Evolutionary conservation across 2,329 filamentous ascomycete species (phyloP).

Genomic region (Plenodomus biglobosus): DNA sequence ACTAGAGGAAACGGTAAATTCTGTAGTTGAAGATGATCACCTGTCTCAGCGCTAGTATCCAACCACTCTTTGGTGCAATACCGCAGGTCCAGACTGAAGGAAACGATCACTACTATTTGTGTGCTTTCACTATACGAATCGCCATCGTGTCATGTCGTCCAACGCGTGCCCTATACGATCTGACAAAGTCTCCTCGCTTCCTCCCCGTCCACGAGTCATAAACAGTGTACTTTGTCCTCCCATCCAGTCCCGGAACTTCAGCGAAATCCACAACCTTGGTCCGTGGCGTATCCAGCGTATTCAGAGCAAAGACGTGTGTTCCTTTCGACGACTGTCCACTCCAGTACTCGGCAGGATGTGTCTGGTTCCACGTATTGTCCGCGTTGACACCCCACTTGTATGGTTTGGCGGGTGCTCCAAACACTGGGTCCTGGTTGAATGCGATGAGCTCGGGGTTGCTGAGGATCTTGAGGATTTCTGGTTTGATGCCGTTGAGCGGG

Average conservation of each 20-base stretch:
- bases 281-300: slow-evolving; percentile 18
- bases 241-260: slow-evolving; percentile 25
- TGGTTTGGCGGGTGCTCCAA: slow-evolving; percentile 44
- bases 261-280: slow-evolving; percentile 18
- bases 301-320: slow-evolving; percentile 31
- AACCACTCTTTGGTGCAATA: not conserved
- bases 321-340: slow-evolving; percentile 25
- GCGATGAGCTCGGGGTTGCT: slow-evolving; percentile 47
- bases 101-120: too few species aligned
- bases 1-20: too few species aligned
- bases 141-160: too few species aligned
- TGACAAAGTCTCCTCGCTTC: slow-evolving; percentile 10
- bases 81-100: too few species aligned
- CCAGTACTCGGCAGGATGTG: slow-evolving; percentile 34
- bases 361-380: slow-evolving; percentile 53
- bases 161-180: too few species aligned
- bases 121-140: too few species aligned
- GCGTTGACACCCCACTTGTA: slow-evolving; percentile 55
- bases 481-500: slow-evolving; percentile 40
- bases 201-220: slow-evolving; percentile 25
- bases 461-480: slow-evolving; percentile 45
- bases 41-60: too few species aligned
- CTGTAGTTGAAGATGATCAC: too few species aligned
- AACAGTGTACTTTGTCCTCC: slow-evolving; percentile 13
- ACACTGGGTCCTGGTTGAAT: slow-evolving; percentile 50